A percentile compares a stretch with the other conserved stretches of the same genome.
These are phyloP conservation scores for Boletellus emodensis DNA, from an alignment of 768 basidiomycete genomes.

Conservation along the genomic window DNA sequence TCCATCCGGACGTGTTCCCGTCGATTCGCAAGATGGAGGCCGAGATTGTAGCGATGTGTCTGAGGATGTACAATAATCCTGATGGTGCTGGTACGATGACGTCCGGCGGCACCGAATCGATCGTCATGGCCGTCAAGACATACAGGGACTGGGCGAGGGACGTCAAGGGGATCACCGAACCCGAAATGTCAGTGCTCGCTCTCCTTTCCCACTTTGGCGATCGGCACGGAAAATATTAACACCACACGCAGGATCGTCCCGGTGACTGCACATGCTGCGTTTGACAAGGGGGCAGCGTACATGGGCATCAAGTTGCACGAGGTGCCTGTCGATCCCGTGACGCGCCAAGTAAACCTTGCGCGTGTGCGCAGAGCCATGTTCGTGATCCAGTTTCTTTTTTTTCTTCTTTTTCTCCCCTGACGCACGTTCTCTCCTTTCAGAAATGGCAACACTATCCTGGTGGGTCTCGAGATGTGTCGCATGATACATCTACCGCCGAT, in stretches of 20 bases:
- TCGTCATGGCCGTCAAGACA: conserved; percentile 93
- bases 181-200: conserved; percentile 71
- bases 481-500: neutral
- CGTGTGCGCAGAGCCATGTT: conserved; percentile 84
- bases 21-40: conserved; percentile 96
- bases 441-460: conserved; percentile 88
- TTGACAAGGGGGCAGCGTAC: conserved; percentile 89
- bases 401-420: neutral
- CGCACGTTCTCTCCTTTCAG: conserved; percentile 33
- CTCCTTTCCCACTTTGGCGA: neutral
- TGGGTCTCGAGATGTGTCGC: no score
- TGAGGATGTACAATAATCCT: conserved; percentile 81
- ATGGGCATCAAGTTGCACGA: conserved; percentile 86
- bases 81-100: conserved; percentile 90
- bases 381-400: conserved; percentile 27
- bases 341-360: conserved; percentile 75
- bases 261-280: conserved; percentile 86
- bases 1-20: conserved; percentile 93
- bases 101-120: conserved; percentile 93
- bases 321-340: conserved; percentile 73
- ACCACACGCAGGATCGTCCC: conserved; percentile 65
- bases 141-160: conserved; percentile 88
- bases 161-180: conserved; percentile 83
- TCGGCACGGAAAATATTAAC: neutral
- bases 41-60: conserved; percentile 85